phyloP scores from a whole-genome alignment of 768 basidiomycete genomes.

The Hemileccinum rubropunctum region DNA sequence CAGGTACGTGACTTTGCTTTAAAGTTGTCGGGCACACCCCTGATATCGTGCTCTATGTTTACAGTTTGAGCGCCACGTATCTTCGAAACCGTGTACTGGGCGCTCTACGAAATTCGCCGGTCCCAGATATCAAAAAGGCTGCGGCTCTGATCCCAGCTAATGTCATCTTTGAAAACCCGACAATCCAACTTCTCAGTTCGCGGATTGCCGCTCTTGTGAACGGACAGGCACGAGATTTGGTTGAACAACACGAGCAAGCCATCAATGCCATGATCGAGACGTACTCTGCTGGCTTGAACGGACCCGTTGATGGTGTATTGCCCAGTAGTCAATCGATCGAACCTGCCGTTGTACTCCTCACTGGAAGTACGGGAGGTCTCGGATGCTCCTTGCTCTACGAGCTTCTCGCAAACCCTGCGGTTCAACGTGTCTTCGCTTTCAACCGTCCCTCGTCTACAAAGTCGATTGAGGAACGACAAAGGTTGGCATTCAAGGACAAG shows the following conservation, averaged over 20 bases:
- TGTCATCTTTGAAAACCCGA: conserved; percentile 40
- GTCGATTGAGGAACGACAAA: conserved; percentile 27
- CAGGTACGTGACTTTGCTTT: conserved; percentile 34
- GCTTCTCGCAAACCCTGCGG: conserved; percentile 21
- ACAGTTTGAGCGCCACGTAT: conserved; percentile 30
- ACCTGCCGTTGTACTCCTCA: conserved; percentile 33
- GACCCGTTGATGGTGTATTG: conserved; percentile 8
- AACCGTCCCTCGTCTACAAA: conserved; percentile 28
- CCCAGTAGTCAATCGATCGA: conserved; percentile 3
- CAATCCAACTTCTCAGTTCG: conserved; percentile 35
- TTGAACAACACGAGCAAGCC: conserved; percentile 9
- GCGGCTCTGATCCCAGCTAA: conserved; percentile 25
- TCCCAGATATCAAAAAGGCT: conserved; percentile 26
- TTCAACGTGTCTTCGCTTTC: conserved; percentile 32
- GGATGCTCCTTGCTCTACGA: conserved; percentile 35
- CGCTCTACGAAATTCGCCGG: conserved; percentile 30
- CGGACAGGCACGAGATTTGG: neutral
- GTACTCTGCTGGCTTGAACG: conserved; percentile 28
- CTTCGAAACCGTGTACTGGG: conserved; percentile 24
- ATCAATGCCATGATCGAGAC: conserved; percentile 42
- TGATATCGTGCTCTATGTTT: neutral
- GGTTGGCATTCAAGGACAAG: conserved; percentile 27
- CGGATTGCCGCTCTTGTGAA: conserved; percentile 14
- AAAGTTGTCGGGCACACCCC: no score
- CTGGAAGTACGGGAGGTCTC: conserved; percentile 41